Conservation (phyloP, 2,329 filamentous ascomycete species). For the Thielaviopsis euricoi region DNA sequence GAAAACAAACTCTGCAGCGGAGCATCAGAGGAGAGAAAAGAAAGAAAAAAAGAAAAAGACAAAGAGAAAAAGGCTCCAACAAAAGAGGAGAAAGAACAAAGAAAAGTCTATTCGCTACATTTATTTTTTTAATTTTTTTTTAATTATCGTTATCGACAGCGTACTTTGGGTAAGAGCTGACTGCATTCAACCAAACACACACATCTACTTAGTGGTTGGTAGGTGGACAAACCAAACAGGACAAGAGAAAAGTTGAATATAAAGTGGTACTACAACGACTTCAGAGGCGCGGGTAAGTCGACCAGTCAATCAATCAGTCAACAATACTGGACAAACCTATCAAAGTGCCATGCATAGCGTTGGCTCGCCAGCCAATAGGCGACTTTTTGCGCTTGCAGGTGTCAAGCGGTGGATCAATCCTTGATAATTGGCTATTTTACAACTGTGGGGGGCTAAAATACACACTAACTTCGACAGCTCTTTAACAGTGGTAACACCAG, state of each 20-base stretch:
- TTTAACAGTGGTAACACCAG: too few species aligned
- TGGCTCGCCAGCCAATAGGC: background rate
- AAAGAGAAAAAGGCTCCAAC: background rate
- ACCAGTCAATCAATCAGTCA: too few species aligned
- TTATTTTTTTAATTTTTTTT: background rate
- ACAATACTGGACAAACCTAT: too few species aligned
- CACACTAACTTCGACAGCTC: too few species aligned
- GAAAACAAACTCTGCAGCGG: background rate
- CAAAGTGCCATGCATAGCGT: background rate
- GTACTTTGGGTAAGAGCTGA: background rate
- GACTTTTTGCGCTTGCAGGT: background rate
- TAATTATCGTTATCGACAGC: background rate
- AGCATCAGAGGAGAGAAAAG: background rate
- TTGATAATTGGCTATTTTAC: too few species aligned
- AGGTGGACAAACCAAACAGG: too few species aligned
- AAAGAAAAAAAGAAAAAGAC: background rate
- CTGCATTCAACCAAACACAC: too few species aligned
- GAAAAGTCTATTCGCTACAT: background rate
- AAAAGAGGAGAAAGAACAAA: background rate
- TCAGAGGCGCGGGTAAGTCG: too few species aligned
- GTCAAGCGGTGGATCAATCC: background rate
- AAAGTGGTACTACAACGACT: too few species aligned
- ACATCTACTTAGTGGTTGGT: too few species aligned
- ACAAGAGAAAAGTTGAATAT: too few species aligned
- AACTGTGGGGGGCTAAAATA: too few species aligned